Percentiles rank a stretch among this genome's conserved stretches.
Evolutionary conservation across 2,329 filamentous ascomycete genomes (phyloP).

Genomic region (Ascochyta fabae): DNA sequence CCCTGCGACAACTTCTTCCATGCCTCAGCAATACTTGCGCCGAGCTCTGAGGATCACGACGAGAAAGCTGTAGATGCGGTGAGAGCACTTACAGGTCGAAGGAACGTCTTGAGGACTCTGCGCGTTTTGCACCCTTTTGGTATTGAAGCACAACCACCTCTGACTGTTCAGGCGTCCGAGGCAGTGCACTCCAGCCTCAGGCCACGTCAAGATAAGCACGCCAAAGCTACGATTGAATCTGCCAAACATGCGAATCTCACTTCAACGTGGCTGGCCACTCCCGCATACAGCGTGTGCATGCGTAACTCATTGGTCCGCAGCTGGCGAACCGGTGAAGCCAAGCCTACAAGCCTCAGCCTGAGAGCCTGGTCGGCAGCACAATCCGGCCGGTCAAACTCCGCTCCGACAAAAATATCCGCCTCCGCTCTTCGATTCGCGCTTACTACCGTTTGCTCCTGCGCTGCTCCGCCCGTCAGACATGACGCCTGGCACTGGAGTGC

Average conservation of each 20-base stretch:
- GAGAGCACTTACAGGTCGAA: too few relatives aligned
- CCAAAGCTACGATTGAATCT: slow-evolving; percentile 8
- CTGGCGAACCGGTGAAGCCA: slow-evolving; percentile 10
- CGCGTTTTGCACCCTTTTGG: neutral
- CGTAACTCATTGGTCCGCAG: neutral
- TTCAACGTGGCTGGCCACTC: neutral
- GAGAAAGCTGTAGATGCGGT: neutral
- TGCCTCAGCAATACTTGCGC: neutral
- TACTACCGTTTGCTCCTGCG: slow-evolving; percentile 2
- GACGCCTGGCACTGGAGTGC: slow-evolving; percentile 4
- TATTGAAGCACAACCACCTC: neutral
- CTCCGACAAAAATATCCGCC: neutral
- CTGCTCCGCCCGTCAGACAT: slow-evolving; percentile 19
- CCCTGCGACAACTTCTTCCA: neutral
- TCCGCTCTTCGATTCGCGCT: slow-evolving; percentile 1
- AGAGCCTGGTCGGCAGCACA: neutral
- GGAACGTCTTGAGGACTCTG: neutral
- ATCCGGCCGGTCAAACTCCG: neutral
- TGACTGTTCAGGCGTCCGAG: slow-evolving; percentile 10
- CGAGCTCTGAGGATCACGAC: neutral
- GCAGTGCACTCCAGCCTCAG: slow-evolving; percentile 18
- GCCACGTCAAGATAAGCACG: slow-evolving; percentile 15
- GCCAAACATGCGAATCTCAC: neutral
- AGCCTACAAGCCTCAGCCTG: neutral
- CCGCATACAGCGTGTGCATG: neutral